These are phyloP conservation scores for Trichoderma cornu-damae DNA, from an alignment of 2,329 filamentous ascomycete species.

Conservation along the genomic window DNA sequence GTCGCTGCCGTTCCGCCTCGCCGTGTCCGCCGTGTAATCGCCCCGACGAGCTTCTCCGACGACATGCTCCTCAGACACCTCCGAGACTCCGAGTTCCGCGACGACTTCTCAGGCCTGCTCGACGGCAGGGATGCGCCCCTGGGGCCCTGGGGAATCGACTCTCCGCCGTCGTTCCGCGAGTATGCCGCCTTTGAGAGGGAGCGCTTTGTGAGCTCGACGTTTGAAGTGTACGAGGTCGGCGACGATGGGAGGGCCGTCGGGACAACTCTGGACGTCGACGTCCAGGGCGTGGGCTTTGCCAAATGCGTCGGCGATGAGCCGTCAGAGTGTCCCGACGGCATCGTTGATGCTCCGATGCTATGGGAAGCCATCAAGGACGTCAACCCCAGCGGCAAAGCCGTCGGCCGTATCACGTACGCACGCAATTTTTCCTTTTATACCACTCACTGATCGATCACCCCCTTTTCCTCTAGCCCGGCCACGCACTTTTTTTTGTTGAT, in stretches of 20 bases:
- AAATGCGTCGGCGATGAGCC: constrained; percentile 26
- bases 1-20: neutral
- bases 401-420: constrained; percentile 54
- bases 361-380: constrained; percentile 40
- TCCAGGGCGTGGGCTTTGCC: constrained; percentile 24
- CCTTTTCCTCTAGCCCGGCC: too few relatives aligned
- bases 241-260: constrained; percentile 39
- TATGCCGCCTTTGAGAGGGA: constrained; percentile 37
- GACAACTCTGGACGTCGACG: constrained; percentile 29
- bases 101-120: constrained; percentile 35
- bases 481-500: neutral
- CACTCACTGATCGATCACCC: too few relatives aligned
- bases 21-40: constrained; percentile 21
- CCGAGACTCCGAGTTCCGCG: constrained; percentile 39
- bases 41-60: constrained; percentile 35
- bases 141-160: constrained; percentile 33
- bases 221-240: constrained; percentile 54
- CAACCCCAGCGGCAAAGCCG: constrained; percentile 37
- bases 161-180: constrained; percentile 29
- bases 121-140: constrained; percentile 34
- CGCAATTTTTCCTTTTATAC: neutral
- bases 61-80: constrained; percentile 40
- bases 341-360: constrained; percentile 38
- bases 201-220: constrained; percentile 45
- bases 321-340: constrained; percentile 26